Conservation (phyloP, 2,329 filamentous ascomycete species). For the Alternaria alternata region DNA sequence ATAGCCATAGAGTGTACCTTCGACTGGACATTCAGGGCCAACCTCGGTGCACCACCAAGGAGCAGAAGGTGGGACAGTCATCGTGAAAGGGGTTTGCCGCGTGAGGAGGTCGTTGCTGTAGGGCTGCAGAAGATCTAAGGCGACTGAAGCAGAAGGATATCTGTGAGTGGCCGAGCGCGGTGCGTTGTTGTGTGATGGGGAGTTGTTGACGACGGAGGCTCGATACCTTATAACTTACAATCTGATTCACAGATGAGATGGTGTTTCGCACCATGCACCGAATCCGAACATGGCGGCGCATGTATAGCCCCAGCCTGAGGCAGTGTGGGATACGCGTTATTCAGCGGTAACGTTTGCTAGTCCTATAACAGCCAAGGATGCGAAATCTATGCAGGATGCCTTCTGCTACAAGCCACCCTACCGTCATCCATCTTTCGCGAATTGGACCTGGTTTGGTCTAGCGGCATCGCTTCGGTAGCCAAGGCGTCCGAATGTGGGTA, state of each 20-base stretch:
- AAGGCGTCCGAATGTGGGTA: conserved; percentile 2
- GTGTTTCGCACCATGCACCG: conserved; percentile 10
- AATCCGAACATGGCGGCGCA: background rate
- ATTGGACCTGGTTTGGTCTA: background rate
- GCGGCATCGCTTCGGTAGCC: conserved; percentile 7
- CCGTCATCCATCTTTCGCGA: conserved; percentile 6
- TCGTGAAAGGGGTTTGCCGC: conserved; percentile 10
- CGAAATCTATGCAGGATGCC: background rate
- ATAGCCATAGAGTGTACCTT: conserved; percentile 62
- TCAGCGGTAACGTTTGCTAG: background rate
- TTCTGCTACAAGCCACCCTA: conserved; percentile 1
- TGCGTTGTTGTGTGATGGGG: conserved; percentile 2
- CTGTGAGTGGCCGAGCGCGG: background rate
- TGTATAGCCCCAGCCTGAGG: conserved; percentile 2
- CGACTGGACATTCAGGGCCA: conserved; percentile 52
- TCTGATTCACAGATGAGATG: background rate
- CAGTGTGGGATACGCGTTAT: conserved; percentile 13
- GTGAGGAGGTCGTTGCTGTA: background rate
- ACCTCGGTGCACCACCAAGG: conserved; percentile 27
- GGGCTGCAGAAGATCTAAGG: background rate
- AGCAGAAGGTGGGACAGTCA: conserved; percentile 32
- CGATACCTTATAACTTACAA: conserved; percentile 26
- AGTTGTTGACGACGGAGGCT: background rate
- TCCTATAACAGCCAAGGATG: conserved; percentile 3
- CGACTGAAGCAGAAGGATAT: background rate